phyloP scores from a whole-genome alignment of 2,329 filamentous ascomycete species.

The Fusarium sp. region DNA sequence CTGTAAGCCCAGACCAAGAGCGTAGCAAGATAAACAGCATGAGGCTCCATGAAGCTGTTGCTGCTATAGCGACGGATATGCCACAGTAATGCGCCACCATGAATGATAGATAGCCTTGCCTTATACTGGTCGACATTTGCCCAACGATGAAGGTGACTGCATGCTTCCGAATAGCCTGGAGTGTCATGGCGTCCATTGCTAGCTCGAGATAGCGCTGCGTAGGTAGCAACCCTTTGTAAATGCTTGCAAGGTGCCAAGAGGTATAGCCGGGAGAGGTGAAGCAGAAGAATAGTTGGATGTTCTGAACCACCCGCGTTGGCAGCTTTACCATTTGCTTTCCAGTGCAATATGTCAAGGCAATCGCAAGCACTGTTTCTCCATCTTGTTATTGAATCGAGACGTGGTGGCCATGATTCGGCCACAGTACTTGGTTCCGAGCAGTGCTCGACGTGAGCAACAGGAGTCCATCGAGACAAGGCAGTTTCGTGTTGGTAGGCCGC shows the following conservation, averaged over 20 bases:
- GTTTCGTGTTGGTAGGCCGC: slow-evolving; percentile 23
- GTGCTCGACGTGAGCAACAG: slow-evolving; percentile 29
- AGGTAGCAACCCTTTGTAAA: slow-evolving; percentile 23
- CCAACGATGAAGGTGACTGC: slow-evolving; percentile 25
- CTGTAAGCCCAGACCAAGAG: slow-evolving; percentile 34
- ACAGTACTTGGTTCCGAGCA: slow-evolving; percentile 6
- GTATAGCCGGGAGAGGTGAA: slow-evolving; percentile 36
- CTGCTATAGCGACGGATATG: slow-evolving; percentile 36
- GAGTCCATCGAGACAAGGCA: slow-evolving; percentile 26
- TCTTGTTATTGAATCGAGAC: slow-evolving; percentile 24
- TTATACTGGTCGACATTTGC: slow-evolving; percentile 38
- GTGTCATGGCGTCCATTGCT: background rate
- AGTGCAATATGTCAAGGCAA: slow-evolving; percentile 37
- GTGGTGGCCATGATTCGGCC: slow-evolving; percentile 33
- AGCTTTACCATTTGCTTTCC: slow-evolving; percentile 34
- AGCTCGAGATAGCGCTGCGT: background rate
- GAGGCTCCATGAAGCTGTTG: slow-evolving; percentile 32
- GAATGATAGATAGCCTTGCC: slow-evolving; percentile 33
- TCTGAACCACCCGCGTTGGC: slow-evolving; percentile 35
- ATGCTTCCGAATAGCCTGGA: slow-evolving; percentile 19
- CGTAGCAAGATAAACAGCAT: slow-evolving; percentile 31
- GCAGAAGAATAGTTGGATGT: slow-evolving; percentile 38
- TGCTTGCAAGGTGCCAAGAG: slow-evolving; percentile 30
- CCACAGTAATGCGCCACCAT: slow-evolving; percentile 36
- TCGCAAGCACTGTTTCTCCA: slow-evolving; percentile 42